Percentiles rank a stretch among this genome's conserved stretches.
These are phyloP conservation scores for Centella asiatica DNA, from an alignment of 129 eudicot genomes.

Conservation along the genomic window DNA sequence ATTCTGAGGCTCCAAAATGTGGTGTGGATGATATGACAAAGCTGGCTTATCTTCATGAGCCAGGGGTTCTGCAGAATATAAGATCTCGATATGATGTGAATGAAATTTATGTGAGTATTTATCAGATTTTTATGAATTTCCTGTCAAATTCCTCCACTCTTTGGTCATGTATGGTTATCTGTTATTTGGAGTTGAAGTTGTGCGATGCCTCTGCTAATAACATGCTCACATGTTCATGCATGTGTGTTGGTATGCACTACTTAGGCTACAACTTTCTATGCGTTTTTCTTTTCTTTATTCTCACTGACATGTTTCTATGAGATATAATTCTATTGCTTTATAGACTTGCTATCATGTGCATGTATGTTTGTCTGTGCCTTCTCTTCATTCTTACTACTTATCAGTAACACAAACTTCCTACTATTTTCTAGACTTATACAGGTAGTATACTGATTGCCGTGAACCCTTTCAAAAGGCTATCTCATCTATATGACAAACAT, in stretches of 20 bases:
- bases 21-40: constrained; percentile 96
- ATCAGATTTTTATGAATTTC: not conserved
- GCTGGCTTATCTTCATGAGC: constrained; percentile 85
- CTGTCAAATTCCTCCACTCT: not conserved
- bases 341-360: too few relatives aligned
- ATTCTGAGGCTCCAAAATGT: constrained; percentile 47
- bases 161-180: too few relatives aligned
- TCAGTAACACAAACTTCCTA: constrained; percentile 4
- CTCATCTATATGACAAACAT: constrained; percentile 52
- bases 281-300: too few relatives aligned
- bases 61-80: constrained; percentile 74
- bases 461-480: constrained; percentile 76
- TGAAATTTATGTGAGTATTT: constrained; percentile 74
- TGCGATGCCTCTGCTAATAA: not conserved
- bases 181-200: not conserved
- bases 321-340: too few relatives aligned
- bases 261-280: not conserved
- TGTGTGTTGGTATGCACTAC: not conserved
- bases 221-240: too few relatives aligned
- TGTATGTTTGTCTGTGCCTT: not conserved
- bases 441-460: constrained; percentile 89
- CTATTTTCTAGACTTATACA: constrained; percentile 71
- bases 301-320: too few relatives aligned
- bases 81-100: constrained; percentile 53
- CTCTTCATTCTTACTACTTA: not conserved